A percentile compares a stretch with the other conserved stretches of the same genome.
Conservation (phyloP, 768 basidiomycete genomes). For the Auricularia auricula-judae region DNA sequence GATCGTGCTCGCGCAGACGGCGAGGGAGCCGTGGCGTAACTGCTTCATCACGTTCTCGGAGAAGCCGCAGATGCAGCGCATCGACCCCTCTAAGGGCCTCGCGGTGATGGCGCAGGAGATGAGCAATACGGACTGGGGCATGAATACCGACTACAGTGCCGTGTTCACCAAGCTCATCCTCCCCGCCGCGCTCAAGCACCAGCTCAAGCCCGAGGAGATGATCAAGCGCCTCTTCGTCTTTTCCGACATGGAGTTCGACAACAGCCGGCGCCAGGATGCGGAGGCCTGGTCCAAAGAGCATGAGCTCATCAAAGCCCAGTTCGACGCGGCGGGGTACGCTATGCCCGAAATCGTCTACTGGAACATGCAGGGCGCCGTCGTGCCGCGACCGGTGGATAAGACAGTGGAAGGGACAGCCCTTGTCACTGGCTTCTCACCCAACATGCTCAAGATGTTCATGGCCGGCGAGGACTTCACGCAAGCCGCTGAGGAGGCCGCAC, state of each 20-base stretch:
- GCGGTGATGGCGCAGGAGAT: conserved; percentile 28
- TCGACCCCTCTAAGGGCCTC: conserved; percentile 34
- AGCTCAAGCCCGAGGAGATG: conserved; percentile 58
- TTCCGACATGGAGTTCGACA: conserved; percentile 71
- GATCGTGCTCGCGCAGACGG: conserved; percentile 49
- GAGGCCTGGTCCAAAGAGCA: conserved; percentile 51
- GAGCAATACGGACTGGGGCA: conserved; percentile 29
- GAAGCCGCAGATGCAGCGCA: conserved; percentile 34
- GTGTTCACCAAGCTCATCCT: conserved; percentile 55
- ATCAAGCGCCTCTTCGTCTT: conserved; percentile 68
- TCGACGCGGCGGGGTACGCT: conserved; percentile 52
- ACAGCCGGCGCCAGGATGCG: conserved; percentile 8
- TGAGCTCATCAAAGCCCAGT: conserved; percentile 42
- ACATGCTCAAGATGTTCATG: conserved; percentile 65
- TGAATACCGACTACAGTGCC: conserved; percentile 52
- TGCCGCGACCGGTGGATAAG: conserved; percentile 36
- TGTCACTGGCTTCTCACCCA: conserved; percentile 58
- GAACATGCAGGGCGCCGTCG: conserved; percentile 33
- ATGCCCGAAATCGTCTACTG: conserved; percentile 67
- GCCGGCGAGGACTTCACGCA: conserved; percentile 32
- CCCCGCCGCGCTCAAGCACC: conserved; percentile 43
- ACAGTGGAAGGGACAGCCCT: conserved; percentile 53
- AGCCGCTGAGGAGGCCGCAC: conserved; percentile 14
- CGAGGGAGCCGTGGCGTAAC: conserved; percentile 52
- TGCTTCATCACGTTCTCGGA: conserved; percentile 61